These are phyloP conservation scores for Lasiodiplodia theobromae DNA, from an alignment of 2,329 filamentous ascomycete species.

Conservation along the genomic window DNA sequence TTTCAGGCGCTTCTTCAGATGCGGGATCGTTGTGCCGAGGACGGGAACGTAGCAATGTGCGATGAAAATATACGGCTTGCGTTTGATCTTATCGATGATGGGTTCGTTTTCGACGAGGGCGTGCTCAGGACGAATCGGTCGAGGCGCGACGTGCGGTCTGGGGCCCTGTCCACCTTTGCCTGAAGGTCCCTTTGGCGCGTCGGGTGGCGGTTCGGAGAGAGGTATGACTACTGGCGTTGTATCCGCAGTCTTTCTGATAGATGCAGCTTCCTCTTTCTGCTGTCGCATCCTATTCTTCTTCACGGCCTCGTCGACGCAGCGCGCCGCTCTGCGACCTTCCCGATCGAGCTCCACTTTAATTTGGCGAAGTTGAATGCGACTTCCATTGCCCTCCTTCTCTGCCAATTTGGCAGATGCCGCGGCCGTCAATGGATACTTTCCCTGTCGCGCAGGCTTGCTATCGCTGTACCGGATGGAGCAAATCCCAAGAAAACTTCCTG, in stretches of 20 bases:
- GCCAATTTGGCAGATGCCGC: conserved; percentile 83
- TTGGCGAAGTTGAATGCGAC: conserved; percentile 77
- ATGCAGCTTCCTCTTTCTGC: conserved; percentile 51
- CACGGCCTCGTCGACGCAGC: conserved; percentile 77
- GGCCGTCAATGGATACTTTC: conserved; percentile 64
- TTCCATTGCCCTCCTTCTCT: conserved; percentile 76
- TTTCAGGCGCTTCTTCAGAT: conserved; percentile 89
- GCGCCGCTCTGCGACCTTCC: conserved; percentile 81
- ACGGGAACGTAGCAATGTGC: conserved; percentile 87
- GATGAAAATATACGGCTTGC: conserved; percentile 89
- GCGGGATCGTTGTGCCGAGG: conserved; percentile 81
- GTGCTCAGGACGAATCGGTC: conserved; percentile 52
- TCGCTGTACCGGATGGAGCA: conserved; percentile 91
- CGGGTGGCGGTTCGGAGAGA: conserved; percentile 69
- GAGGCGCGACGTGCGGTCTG: conserved; percentile 34
- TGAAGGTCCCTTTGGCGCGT: conserved; percentile 85
- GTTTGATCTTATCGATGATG: conserved; percentile 73
- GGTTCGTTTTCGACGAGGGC: conserved; percentile 70
- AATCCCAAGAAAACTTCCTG: conserved; percentile 91
- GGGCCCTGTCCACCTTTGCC: conserved; percentile 54
- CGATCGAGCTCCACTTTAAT: conserved; percentile 89
- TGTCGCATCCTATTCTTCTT: conserved; percentile 71
- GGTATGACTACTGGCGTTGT: conserved; percentile 34
- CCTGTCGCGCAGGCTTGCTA: conserved; percentile 59
- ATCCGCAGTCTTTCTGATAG: conserved; percentile 39